A percentile compares a stretch with the other conserved stretches of the same genome.
These are phyloP conservation scores for Colletotrichum sidae DNA, from an alignment of 2,329 filamentous ascomycete genomes.

Conservation along the genomic window DNA sequence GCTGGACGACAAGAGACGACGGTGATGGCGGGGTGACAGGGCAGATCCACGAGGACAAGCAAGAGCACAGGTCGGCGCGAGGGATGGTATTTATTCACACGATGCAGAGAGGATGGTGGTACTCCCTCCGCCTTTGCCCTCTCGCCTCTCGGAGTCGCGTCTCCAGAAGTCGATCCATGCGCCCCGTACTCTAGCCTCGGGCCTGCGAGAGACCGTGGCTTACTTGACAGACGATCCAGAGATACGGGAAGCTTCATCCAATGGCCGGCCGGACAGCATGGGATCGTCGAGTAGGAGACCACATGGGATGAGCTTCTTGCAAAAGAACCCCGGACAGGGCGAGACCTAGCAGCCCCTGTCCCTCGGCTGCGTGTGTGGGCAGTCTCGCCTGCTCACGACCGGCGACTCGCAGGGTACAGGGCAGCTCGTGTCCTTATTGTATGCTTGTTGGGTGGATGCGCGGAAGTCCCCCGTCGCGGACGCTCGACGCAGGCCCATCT, in stretches of 20 bases:
- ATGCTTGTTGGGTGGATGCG: conserved; percentile 19
- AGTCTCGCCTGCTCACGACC: background rate
- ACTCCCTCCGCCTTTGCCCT: background rate
- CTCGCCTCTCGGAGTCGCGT: too few relatives aligned
- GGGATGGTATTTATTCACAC: conserved; percentile 10
- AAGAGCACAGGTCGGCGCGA: too few relatives aligned
- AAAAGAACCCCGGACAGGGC: background rate
- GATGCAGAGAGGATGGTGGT: background rate
- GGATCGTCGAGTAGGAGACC: conserved; percentile 2
- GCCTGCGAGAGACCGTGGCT: too few relatives aligned
- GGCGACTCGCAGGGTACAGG: conserved; percentile 13
- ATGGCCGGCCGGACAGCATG: background rate
- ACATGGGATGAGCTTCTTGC: conserved; percentile 7
- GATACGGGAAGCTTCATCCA: background rate
- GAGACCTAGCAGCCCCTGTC: conserved; percentile 2
- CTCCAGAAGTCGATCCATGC: too few relatives aligned
- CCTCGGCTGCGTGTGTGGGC: background rate
- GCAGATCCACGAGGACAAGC: too few relatives aligned
- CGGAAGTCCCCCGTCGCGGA: background rate
- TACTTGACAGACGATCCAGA: background rate
- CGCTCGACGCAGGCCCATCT: background rate
- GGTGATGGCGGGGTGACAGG: conserved; percentile 5
- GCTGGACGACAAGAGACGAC: background rate
- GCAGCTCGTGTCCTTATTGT: conserved; percentile 1
- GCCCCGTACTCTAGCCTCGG: too few relatives aligned